Conservation (phyloP, 179 eudicot species). For the Spergularia azorica region DNA sequence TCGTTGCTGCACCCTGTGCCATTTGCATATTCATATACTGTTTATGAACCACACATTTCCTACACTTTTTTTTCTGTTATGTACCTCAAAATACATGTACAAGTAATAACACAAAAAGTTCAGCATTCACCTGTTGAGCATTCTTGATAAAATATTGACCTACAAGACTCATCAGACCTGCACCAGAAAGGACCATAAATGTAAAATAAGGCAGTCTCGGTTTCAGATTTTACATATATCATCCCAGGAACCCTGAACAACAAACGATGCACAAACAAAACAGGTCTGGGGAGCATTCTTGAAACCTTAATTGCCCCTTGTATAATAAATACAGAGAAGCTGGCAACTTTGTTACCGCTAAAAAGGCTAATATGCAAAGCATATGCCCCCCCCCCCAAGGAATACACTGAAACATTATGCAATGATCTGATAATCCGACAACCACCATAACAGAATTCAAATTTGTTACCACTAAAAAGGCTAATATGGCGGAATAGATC, state of each 20-base stretch:
- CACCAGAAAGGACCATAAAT: slow-evolving; percentile 20
- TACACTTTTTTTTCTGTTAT: background rate
- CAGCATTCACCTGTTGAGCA: slow-evolving; percentile 54
- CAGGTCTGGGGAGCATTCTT: background rate
- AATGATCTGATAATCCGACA: background rate
- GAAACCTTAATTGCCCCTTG: background rate
- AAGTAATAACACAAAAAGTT: background rate
- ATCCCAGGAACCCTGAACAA: background rate
- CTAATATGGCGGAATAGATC: slow-evolving; percentile 56
- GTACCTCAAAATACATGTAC: background rate
- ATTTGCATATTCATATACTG: background rate
- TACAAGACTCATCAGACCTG: slow-evolving; percentile 49
- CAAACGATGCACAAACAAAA: background rate
- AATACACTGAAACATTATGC: background rate
- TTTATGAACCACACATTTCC: background rate
- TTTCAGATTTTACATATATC: background rate
- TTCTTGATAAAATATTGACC: slow-evolving; percentile 48
- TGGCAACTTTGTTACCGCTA: background rate
- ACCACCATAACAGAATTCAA: background rate
- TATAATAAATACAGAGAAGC: background rate
- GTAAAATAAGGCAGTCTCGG: background rate
- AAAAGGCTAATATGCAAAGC: background rate
- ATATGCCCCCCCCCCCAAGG: background rate
- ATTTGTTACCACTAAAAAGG: slow-evolving; percentile 44
- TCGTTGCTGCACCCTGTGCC: slow-evolving; percentile 82